Base-by-base conservation (phyloP, 306 rosid genomes). In the Sicyos edulis region DNA sequence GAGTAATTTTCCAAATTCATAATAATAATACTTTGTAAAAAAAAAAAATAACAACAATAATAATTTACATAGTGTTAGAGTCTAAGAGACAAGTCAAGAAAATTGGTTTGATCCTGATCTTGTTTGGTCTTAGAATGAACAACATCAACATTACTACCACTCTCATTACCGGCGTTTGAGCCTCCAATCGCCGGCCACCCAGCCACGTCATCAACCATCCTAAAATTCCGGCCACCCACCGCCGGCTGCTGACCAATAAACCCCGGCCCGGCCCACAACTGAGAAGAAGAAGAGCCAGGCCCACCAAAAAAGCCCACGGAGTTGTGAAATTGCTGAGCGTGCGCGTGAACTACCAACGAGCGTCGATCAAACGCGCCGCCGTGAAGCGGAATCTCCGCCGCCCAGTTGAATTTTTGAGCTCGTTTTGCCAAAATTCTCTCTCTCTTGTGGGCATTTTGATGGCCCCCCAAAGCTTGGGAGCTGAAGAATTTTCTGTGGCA, bases 391-490 rank as follows among this genome's bases (percentile, higher is more conserved):
- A 62, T 34, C 14, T 24, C 65, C 65, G 42, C 37, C 20, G 9
- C 47, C 68, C 68, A 61, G 16, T 66, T 37, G 3, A 66, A 66
- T 45, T n/a, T 44, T 0, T 66, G 71, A 1, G 13, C 54, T 21
- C 88, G 86, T 58, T 92, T 92, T 10, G 97, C 97, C 26, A 92
- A 80, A 3, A 92, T 89, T 19, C 97, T 77, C 74, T 89, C 97
- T 1, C 89, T 86, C 71, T 89, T 92, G 78, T 92, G 97, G 50
- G 97, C 97, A 74, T 92, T 92, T 55, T 92, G 97, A 75, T 92
- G 97, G 0, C 97, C 97, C 0, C 97, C 97, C 4, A 92, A 81
- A 0, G 96, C 97, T 71, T 92, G 97, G 0, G 96, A 92, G 50
- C 96, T 92, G 58, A 85, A 89, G 34, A 92, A 92, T 71, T 89